These are phyloP conservation scores for Pycnococcus provasolii DNA, from an alignment of 139 green algal species.

Conservation along the genomic window DNA sequence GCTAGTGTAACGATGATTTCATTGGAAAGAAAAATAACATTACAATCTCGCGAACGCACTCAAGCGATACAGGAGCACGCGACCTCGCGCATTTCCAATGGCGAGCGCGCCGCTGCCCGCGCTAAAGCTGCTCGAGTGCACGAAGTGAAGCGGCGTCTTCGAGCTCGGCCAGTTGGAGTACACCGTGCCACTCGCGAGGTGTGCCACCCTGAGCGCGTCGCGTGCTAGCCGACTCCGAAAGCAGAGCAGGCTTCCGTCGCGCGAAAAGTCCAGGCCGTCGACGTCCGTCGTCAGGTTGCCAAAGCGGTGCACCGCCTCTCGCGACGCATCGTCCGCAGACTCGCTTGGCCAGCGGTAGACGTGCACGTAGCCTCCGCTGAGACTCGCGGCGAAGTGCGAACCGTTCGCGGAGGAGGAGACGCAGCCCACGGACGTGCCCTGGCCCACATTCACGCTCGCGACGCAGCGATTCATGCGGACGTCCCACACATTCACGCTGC, in stretches of 20 bases:
- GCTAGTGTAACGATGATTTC: neutral
- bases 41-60: too few relatives aligned
- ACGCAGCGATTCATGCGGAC: conserved; percentile 34
- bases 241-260: conserved; percentile 59
- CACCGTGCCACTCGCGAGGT: conserved; percentile 65
- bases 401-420: conserved; percentile 43
- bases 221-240: conserved; percentile 66
- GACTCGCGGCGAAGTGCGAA: conserved; percentile 50
- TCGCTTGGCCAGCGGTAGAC: conserved; percentile 49
- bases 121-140: conserved; percentile 72
- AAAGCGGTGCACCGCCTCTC: conserved; percentile 12
- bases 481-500: conserved; percentile 23
- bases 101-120: conserved; percentile 72
- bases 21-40: conserved; percentile 50
- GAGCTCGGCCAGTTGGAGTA: conserved; percentile 88
- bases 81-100: conserved; percentile 74
- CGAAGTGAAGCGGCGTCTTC: conserved; percentile 68
- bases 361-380: conserved; percentile 65
- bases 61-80: conserved; percentile 77
- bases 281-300: conserved; percentile 75
- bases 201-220: conserved; percentile 75
- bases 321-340: neutral
- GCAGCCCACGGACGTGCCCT: too few relatives aligned
- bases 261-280: conserved; percentile 72
- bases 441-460: too few relatives aligned